Conservation (phyloP, 108 stramenopile species). For the Chaetoceros muelleri region DNA sequence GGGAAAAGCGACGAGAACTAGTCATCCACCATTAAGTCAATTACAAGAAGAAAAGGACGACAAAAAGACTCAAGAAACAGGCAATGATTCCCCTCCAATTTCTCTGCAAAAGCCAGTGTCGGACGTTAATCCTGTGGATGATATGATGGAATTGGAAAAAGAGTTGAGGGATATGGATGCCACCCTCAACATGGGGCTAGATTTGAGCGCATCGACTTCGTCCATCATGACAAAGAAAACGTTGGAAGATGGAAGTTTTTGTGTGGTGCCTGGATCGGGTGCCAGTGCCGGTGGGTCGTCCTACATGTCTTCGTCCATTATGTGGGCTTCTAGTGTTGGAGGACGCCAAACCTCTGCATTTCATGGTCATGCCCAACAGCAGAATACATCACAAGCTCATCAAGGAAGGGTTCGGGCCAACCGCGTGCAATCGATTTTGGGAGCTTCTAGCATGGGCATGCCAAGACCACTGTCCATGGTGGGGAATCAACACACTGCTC, state of each 20-base stretch:
- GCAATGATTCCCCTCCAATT: neutral
- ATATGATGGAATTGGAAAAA: conserved; percentile 76
- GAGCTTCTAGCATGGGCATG: conserved; percentile 1
- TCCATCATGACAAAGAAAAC: conserved; percentile 25
- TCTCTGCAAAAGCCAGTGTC: neutral
- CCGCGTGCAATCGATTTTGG: conserved; percentile 58
- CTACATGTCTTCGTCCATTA: conserved; percentile 50
- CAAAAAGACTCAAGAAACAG: neutral
- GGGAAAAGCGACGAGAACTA: conserved; percentile 21
- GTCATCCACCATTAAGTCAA: neutral
- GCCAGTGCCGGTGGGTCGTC: conserved; percentile 35
- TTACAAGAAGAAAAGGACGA: neutral
- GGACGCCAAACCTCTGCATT: neutral
- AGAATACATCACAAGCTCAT: conserved; percentile 19
- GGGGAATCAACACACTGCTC: conserved; percentile 7
- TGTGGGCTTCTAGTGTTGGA: conserved; percentile 28
- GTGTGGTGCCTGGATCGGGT: conserved; percentile 45
- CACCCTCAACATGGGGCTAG: conserved; percentile 65
- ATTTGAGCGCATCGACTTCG: conserved; percentile 39
- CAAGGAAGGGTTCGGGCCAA: conserved; percentile 60
- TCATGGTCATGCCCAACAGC: conserved; percentile 5
- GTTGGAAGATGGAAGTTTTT: conserved; percentile 62
- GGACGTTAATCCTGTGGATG: conserved; percentile 20
- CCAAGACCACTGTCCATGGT: conserved; percentile 1
- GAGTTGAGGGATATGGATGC: conserved; percentile 74